A percentile compares a stretch with the other conserved stretches of the same genome.
phyloP scores from a whole-genome alignment of 2,329 filamentous ascomycete genomes.

The Pseudogymnoascus sp. region DNA sequence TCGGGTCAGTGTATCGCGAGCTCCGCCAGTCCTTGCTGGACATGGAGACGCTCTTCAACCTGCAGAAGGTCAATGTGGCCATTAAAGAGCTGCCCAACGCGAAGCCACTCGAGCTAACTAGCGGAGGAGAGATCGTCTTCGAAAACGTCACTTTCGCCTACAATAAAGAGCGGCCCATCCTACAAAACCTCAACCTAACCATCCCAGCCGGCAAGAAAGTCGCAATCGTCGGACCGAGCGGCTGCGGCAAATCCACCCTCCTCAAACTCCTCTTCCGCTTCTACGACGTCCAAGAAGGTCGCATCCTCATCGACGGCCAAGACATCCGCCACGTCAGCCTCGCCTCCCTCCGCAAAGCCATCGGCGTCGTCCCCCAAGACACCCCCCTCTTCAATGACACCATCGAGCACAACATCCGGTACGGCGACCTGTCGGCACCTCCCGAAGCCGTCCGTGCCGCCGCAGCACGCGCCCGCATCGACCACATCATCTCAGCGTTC shows the following conservation, averaged over 20 bases:
- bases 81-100: conserved; percentile 73
- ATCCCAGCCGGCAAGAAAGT: conserved; percentile 96
- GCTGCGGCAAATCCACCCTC: conserved; percentile 93
- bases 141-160: conserved; percentile 96
- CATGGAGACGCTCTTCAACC: conserved; percentile 96
- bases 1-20: conserved; percentile 96
- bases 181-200: conserved; percentile 75
- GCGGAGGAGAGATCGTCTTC: conserved; percentile 84
- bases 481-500: conserved; percentile 71
- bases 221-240: conserved; percentile 88
- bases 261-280: conserved; percentile 86
- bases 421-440: conserved; percentile 73
- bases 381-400: conserved; percentile 96
- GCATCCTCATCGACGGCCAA: conserved; percentile 87
- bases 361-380: conserved; percentile 95
- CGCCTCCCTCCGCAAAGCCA: conserved; percentile 74
- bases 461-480: conserved; percentile 74
- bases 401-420: conserved; percentile 90
- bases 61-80: conserved; percentile 90
- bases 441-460: conserved; percentile 67
- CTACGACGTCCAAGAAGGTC: conserved; percentile 80
- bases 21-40: conserved; percentile 88
- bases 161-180: conserved; percentile 74
- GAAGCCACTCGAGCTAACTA: conserved; percentile 60
- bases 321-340: conserved; percentile 78